Base-by-base conservation (phyloP, 177 flowering plant species). In the Vitis hybrid region DNA sequence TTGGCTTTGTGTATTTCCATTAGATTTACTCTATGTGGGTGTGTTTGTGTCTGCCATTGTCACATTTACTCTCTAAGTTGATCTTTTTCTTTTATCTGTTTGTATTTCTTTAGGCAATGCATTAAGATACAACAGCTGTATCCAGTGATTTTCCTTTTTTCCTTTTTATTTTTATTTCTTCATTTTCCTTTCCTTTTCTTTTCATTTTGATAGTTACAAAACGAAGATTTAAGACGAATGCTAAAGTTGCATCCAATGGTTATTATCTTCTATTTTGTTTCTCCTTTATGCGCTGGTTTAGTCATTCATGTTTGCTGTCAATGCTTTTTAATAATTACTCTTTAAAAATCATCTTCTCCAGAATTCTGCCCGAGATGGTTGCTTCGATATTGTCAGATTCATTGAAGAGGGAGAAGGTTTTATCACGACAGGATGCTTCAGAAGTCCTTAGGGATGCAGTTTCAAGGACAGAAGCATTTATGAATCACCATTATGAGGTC, bases 401-500 rank as follows among this genome's bases (percentile, higher is more conserved):
- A 48, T 76, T 71, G 17, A 88, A 70, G 73, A 88, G 87, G 71
- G 89, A 90, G 71, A 83, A 68, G 80, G 89, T 95, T 73, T 70
- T 95, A 65, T 83, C 89, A 48, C 72, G 65, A 19, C 62, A 84
- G 72, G 95, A 95, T 81, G 98, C 97, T 73, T 91, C 99, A 62
- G 93, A 91, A 70, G 86, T 93, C 68, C 93, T 95, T 52, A 85
- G 85, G 72, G 97, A 91, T 77, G 99, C 97, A 68, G 86, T 93
- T 81, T 79, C 68, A 61, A 84, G 85, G 67, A 90, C 97, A 32
- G 99, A 93, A 77, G 91, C 90, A 46, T 78, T 80, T 78, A 65
- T 95, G 89, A 79, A 84, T 82, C 87, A 93, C 79, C 78, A 82
- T 76, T 95, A 93, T 78, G 98, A 95, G 98, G 99, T 95, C 79